A percentile compares a stretch with the other conserved stretches of the same genome.
phyloP scores from a whole-genome alignment of 148 eudicot species.

The Pharnaceum exiguum region DNA sequence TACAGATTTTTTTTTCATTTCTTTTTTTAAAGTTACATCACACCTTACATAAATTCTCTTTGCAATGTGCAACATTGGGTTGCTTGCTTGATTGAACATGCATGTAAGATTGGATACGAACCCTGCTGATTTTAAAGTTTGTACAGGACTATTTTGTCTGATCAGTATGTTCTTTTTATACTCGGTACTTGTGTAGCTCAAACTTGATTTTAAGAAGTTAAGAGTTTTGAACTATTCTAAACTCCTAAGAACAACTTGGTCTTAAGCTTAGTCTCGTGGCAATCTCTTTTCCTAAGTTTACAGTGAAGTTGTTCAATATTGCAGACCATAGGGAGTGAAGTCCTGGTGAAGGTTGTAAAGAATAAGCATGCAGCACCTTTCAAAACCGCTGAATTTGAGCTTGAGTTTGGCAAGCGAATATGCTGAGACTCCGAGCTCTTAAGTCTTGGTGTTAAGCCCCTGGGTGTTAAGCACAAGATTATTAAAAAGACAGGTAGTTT shows the following conservation, averaged over 20 bases:
- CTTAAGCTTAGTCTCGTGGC: not conserved
- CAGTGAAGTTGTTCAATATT: constrained; percentile 1
- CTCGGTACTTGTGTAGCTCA: too few species aligned
- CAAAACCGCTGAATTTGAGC: constrained; percentile 69
- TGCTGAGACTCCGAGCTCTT: constrained; percentile 63
- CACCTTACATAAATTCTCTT: too few species aligned
- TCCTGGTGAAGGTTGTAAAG: constrained; percentile 80
- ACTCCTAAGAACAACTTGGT: not conserved
- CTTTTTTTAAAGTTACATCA: too few species aligned
- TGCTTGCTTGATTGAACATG: too few species aligned
- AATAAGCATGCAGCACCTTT: constrained; percentile 97
- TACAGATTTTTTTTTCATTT: too few species aligned
- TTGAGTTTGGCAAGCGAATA: constrained; percentile 91
- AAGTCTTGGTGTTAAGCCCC: constrained; percentile 53
- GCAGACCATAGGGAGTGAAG: constrained; percentile 80
- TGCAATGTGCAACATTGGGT: too few species aligned
- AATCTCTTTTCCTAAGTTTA: not conserved
- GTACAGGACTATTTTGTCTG: too few species aligned
- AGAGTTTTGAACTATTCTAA: too few species aligned
- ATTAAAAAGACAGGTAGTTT: constrained; percentile 43
- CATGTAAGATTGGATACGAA: too few species aligned
- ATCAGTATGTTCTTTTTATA: too few species aligned
- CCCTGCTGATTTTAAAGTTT: too few species aligned
- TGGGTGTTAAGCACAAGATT: constrained; percentile 74
- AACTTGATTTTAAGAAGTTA: too few species aligned